Evolutionary conservation across 805 yeast genomes (phyloP), one percentile per base, ranked within the genome.

Genomic region (Candida nitratophila): DNA sequence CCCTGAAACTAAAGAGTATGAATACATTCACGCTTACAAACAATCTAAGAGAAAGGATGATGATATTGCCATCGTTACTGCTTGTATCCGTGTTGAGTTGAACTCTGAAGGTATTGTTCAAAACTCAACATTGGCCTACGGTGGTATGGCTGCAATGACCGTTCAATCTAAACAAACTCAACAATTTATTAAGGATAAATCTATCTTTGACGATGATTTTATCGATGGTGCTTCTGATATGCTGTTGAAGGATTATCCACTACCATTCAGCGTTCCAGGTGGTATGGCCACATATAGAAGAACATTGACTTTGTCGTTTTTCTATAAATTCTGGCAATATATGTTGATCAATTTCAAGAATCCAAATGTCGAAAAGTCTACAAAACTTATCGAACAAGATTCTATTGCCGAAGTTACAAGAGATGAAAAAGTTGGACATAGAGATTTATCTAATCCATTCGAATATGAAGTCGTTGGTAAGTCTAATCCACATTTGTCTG

Each of bases 21-120:
- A 70, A 41, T 61, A 59, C 42, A 65, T 71, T 19, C 63, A 61
- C 29, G 56, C 71, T 6, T 71, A 54, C 56, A 71, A 71, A 51
- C 77, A 71, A 52, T 66, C 73, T 24, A 71, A 71, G 59, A 59
- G 77, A 43, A 71, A 71, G 48, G 76, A 71, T 51, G 77, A 71
- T 46, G 77, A 71, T 55, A 71, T 71, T 40, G 71, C 77, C 14
- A 71, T 71, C 46, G 77, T 71, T 11, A 69, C 76, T 16, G 62
- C 70, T 0, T 69, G 72, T 44, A 46, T 70, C 45, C 50, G 70
- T 38, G 51, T 61, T 5, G 47, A 52, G 44, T 47, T 61, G 27
- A 41, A 47, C 22, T 12, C 40, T n/a, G 48, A 50, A 9, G 61
- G 60, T n/a, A 46, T 43, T 4, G 52, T 65, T 29, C 48, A 42